Percentiles rank a stretch among this genome's conserved stretches.
These are phyloP conservation scores for Arthrobotrys iridis DNA, from an alignment of 2,329 filamentous ascomycete species.

Conservation along the genomic window DNA sequence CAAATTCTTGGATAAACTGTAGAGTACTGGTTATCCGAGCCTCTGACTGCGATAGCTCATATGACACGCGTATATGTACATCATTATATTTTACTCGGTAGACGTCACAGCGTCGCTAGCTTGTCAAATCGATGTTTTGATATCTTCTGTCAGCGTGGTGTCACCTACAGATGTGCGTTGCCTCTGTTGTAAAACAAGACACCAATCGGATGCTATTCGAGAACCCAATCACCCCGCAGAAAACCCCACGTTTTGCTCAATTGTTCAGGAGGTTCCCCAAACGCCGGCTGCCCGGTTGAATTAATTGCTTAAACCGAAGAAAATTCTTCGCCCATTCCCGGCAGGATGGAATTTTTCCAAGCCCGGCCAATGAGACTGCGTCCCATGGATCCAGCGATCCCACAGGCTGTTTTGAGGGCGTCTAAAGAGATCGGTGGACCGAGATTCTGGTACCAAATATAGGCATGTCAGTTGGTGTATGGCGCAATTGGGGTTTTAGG, in stretches of 20 bases:
- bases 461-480: conserved; percentile 40
- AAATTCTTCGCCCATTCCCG: conserved; percentile 8
- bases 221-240: not conserved
- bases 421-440: conserved; percentile 25
- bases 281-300: not conserved
- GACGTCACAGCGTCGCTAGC: not conserved
- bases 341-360: not conserved
- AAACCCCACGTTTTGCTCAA: conserved; percentile 12
- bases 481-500: conserved; percentile 47
- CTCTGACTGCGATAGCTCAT: no score
- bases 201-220: not conserved
- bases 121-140: no score
- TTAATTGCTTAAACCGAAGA: conserved; percentile 5
- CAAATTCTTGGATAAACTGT: no score
- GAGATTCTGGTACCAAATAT: conserved; percentile 41
- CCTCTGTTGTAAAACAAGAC: not conserved
- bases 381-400: conserved; percentile 34
- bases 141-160: no score
- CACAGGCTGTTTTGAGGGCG: conserved; percentile 14
- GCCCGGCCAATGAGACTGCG: conserved; percentile 29
- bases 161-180: not conserved
- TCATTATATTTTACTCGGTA: no score
- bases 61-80: no score
- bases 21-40: no score
- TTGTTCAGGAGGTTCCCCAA: not conserved